Conservation (phyloP, 345 rosid genomes). For the Adansonia digitata region DNA sequence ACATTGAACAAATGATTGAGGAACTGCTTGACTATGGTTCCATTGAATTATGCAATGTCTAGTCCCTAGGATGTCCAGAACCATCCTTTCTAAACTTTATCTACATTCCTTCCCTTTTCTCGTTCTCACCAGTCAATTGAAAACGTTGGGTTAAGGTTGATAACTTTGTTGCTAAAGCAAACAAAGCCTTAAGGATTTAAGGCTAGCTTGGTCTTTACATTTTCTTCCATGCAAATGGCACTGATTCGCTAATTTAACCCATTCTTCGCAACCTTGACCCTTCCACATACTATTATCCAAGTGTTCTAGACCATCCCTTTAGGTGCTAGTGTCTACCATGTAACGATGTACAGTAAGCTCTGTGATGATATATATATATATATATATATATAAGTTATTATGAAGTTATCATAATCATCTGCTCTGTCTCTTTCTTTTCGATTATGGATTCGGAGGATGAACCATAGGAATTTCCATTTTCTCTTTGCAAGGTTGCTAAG, state of each 20-base stretch:
- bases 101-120: slow-evolving; percentile 1
- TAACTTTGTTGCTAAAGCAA: not conserved
- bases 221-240: slow-evolving; percentile 8
- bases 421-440: slow-evolving; percentile 4
- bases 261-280: slow-evolving; percentile 16
- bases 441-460: not conserved
- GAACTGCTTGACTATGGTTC: slow-evolving; percentile 84
- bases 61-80: not conserved
- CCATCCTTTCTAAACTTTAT: not conserved
- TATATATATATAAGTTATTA: no score
- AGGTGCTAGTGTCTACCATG: slow-evolving; percentile 17
- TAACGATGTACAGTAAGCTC: slow-evolving; percentile 37
- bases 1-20: slow-evolving; percentile 94
- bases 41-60: slow-evolving; percentile 63
- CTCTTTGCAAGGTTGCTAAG: not conserved
- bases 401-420: slow-evolving; percentile 9
- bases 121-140: not conserved
- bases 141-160: not conserved
- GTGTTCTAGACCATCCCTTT: slow-evolving; percentile 9
- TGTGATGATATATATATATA: slow-evolving; percentile 14
- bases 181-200: not conserved
- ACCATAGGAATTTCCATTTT: not conserved
- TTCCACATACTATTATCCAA: slow-evolving; percentile 7
- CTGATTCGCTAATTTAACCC: slow-evolving; percentile 33
- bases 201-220: not conserved